Base-by-base conservation (phyloP, 148 eudicot species). In the Chenopodium berlandieri region DNA sequence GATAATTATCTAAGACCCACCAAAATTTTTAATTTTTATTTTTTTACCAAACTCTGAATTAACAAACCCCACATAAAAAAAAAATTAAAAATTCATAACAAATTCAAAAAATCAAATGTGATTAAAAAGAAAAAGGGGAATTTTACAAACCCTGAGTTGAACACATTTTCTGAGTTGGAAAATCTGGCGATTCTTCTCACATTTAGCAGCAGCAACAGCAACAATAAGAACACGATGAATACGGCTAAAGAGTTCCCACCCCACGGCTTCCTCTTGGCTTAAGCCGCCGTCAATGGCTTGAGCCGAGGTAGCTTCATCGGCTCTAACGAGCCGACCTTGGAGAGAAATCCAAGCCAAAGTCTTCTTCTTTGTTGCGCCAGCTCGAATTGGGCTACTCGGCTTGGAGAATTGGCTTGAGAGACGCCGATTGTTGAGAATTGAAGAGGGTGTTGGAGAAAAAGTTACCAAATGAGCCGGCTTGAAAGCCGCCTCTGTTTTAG, bases 171-270 rank as follows among this genome's bases (percentile, higher is more conserved):
- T 85, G 34, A 95, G 91, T 82, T 80, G 87, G 68, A 10, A 23
- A 83, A 95, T 90, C 89, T 89, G 78, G 22, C 82, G 85, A 85
- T 89, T 85, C 85, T 90, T 93, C 76, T 84, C 84, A n/a, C 85
- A 88, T 14, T 88, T 86, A 6, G 84, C 86, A 0, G 86, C 88
- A 0, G 98, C 97, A 14, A 88, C 92, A 9, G 97, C 96, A 10
- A 93, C 94, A 16, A 90, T 81, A 5, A 95, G 80, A 75, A 93
- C 85, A 71, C 98, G 84, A 4, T 95, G 94, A 70, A 95, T 88
- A 5, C 97, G 98, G 78, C 84, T 92, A 40, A 95, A 93, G 16
- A 95, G 87, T 76, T 90, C 93, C 98, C 97, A 95, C 54, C 90
- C 91, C 46, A 91, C 79, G 0, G 93, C 93, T 80, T 93, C 88